Base-by-base conservation (phyloP, 345 rosid species). In the Arabis alpina region DNA sequence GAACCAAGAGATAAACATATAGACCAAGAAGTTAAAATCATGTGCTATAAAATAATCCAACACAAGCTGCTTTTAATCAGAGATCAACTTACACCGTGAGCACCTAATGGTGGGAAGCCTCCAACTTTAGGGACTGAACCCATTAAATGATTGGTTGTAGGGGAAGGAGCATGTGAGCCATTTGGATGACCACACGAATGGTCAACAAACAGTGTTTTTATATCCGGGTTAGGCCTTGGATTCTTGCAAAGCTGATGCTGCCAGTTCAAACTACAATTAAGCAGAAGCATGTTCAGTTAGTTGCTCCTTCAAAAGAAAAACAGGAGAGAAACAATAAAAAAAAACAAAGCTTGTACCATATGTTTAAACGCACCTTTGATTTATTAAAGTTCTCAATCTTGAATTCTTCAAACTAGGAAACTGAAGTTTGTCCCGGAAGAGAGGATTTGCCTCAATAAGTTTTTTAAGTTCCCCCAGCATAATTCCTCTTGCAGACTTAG, bases 231-330 rank as follows among this genome's bases (percentile, higher is more conserved):
- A 49, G 86, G 72, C 74, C 83, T 80, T 40, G 83, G 83, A 52
- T 82, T 80, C 78, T 82, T 82, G 75, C 86, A 82, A 42, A 82
- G 83, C 55, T 80, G 83, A 56, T 82, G 83, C 74, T 82, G 86
- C 83, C 83, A 80, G 74, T 80, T 82, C 52, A 82, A 64, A 73
- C 86, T 83, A 72, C 62, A 68, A 53, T 53, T 23, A 15, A 68
- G 48, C 70, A 74, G 43, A 61, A 54, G 14, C 24, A 68, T 6
- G 32, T 27, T 54, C 34, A 75, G 64, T 68, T 40, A 47, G 66
- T 39, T 61, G 58, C 12, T 49, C 27, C 37, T 27, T 23, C 32
- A 56, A 56, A 36, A 23, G 45, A 27, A 43, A 41, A 51, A 15
- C 10, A 6, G 48, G 13, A 61, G 56, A 34, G 43, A 49, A 50